Base-by-base conservation (phyloP, 169 alveolate genomes). In the Plasmodium gonderi region DNA sequence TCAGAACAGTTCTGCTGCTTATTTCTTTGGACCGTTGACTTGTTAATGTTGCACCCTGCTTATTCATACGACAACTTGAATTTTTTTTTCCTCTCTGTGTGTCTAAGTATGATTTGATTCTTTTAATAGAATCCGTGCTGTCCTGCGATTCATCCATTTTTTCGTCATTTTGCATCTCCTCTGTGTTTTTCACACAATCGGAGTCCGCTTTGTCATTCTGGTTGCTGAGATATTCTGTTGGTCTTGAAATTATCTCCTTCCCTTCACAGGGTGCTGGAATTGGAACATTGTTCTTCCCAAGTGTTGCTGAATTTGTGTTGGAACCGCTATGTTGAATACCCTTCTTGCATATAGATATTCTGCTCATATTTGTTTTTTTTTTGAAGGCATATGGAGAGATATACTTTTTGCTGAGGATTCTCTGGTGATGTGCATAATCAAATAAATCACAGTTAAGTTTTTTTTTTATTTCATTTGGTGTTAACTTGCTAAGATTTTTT, bases 351-450 rank as follows among this genome's bases (percentile, higher is more conserved):
- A 14, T 42, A 8, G 17, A 29, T 17, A 20, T 51, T 31, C 74
- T 51, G 3, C 23, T 17, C 45, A 64, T 12, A 40, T 49, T 12
- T 31, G 11, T n/a, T 4, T 38, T 67, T 36, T 65, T 54, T 85
- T 74, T 75, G 17, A 49, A 75, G 17, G 83, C 87, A 75, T 85
- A 85, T 23, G 92, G 69, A 12, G 92, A 85, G 45, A 78, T 49
- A 42, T 85, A 85, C 20, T 85, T 85, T 40, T 85, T 85, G 11
- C 74, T 85, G 2, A 85, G 42, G 31, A 85, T 23, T 23, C 47
- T 85, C 64, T 85, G 75, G 17, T 85, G 92, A 14, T 85, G 79
- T 11, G 51, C 49, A 85, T 38, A 51, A 54, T 72, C 38, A 42
- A 51, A 85, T 36, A 75, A 36, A 40, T 85, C 92, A 8, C 44